Conservation (phyloP, 2,329 filamentous ascomycete genomes). For the Sphaerostilbella broomeana region DNA sequence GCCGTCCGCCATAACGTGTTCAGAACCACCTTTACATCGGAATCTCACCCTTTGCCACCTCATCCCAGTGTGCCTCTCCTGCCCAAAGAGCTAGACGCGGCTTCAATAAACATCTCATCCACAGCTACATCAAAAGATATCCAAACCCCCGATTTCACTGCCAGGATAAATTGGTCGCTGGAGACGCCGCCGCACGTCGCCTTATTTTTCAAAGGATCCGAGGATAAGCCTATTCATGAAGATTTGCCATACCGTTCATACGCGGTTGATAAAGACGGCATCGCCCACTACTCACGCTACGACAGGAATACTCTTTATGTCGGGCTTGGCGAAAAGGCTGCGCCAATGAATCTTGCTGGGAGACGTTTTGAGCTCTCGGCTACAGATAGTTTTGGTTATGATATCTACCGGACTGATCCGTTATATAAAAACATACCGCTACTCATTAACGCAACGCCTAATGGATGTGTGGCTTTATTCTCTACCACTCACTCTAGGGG, state of each 20-base stretch:
- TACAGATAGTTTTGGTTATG: slow-evolving; percentile 68
- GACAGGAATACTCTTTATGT: slow-evolving; percentile 58
- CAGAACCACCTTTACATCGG: slow-evolving; percentile 59
- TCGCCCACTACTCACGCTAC: slow-evolving; percentile 60
- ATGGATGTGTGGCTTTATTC: slow-evolving; percentile 60
- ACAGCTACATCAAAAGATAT: slow-evolving; percentile 34
- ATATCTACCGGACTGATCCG: slow-evolving; percentile 63
- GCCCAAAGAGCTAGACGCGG: slow-evolving; percentile 21
- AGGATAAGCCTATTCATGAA: slow-evolving; percentile 45
- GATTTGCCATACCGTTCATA: slow-evolving; percentile 64
- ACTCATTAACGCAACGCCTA: slow-evolving; percentile 59
- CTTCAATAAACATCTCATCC: slow-evolving; percentile 15
- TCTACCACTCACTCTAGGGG: slow-evolving; percentile 60
- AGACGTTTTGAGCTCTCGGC: slow-evolving; percentile 60
- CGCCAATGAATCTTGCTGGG: slow-evolving; percentile 64
- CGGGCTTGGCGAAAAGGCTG: slow-evolving; percentile 65
- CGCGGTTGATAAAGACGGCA: slow-evolving; percentile 51
- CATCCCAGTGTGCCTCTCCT: slow-evolving; percentile 53
- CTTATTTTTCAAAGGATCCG: slow-evolving; percentile 40
- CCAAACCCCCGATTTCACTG: slow-evolving; percentile 41
- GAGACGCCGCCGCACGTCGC: slow-evolving; percentile 49
- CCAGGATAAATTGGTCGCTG: slow-evolving; percentile 53
- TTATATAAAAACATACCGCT: slow-evolving; percentile 72
- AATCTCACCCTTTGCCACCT: slow-evolving; percentile 56
- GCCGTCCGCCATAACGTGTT: slow-evolving; percentile 57